These are phyloP conservation scores for Xylaria sp. DNA, from an alignment of 2,329 filamentous ascomycete species.

Conservation along the genomic window DNA sequence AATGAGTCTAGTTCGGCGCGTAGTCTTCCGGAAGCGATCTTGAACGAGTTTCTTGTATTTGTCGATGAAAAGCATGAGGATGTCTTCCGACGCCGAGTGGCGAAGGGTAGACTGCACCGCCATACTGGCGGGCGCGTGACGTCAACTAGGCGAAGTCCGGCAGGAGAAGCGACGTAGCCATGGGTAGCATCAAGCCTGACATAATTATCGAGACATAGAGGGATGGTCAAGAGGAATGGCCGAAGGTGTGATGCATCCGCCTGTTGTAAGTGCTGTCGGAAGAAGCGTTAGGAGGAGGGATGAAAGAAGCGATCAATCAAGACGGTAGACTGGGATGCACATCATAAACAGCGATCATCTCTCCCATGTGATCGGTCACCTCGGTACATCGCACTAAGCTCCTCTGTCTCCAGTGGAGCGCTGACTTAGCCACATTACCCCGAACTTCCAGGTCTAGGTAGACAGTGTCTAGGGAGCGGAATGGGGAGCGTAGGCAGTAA, in stretches of 20 bases:
- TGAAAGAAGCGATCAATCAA: background rate
- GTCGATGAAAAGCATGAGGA: constrained; percentile 67
- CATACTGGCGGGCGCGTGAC: constrained; percentile 59
- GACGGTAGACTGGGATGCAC: background rate
- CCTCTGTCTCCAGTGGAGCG: background rate
- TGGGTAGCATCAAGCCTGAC: constrained; percentile 26
- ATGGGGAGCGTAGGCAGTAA: background rate
- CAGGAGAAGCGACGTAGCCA: constrained; percentile 30
- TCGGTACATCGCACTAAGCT: constrained; percentile 21
- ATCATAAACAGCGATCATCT: constrained; percentile 8
- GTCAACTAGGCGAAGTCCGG: constrained; percentile 25
- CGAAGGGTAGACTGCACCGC: constrained; percentile 86
- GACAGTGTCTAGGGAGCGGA: background rate
- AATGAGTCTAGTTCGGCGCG: constrained; percentile 73
- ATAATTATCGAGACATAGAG: constrained; percentile 22
- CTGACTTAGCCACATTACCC: constrained; percentile 24
- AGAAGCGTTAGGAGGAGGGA: background rate
- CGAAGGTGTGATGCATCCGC: background rate
- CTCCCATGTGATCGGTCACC: constrained; percentile 28
- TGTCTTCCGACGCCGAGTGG: constrained; percentile 67
- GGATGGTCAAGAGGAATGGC: background rate
- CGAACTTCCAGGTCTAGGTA: background rate
- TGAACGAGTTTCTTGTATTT: constrained; percentile 62
- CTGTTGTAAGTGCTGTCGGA: background rate
- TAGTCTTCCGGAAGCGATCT: constrained; percentile 65